These are phyloP conservation scores for Nowakowskiella sp. DNA, from an alignment of 192 early-diverging fungal species.

Conservation along the genomic window DNA sequence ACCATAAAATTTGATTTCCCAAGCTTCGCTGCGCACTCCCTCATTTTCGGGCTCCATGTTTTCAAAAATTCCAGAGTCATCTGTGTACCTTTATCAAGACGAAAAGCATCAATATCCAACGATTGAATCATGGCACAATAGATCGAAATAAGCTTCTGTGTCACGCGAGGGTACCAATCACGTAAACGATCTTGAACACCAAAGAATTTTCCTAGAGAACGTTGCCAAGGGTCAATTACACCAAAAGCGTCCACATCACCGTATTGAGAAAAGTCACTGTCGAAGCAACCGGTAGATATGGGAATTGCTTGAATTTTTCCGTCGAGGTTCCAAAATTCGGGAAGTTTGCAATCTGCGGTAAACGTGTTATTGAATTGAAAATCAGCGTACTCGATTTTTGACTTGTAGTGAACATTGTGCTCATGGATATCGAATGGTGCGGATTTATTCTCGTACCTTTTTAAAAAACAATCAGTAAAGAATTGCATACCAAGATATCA, in stretches of 20 bases:
- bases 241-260: constrained; percentile 14
- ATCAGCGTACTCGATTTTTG: background rate
- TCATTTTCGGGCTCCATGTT: background rate
- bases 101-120: constrained; percentile 11
- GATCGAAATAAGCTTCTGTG: background rate
- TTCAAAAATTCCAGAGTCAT: background rate
- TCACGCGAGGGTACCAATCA: constrained; percentile 4
- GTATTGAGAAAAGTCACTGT: constrained; percentile 8
- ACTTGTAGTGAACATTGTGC: background rate
- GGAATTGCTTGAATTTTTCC: background rate
- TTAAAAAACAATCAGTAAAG: no score
- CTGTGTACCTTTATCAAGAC: constrained; percentile 9
- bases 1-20: constrained; percentile 5
- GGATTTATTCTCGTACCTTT: background rate
- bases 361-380: constrained; percentile 10
- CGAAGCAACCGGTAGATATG: constrained; percentile 4
- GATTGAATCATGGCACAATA: constrained; percentile 4
- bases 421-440: constrained; percentile 1
- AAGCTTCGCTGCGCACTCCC: background rate
- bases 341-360: constrained; percentile 5
- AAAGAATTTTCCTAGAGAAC: constrained; percentile 7
- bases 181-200: constrained; percentile 13
- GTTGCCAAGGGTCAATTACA: background rate
- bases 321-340: constrained; percentile 2
- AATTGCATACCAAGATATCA: no score